A percentile compares a stretch with the other conserved stretches of the same genome.
These are phyloP conservation scores for Amanita rubescens DNA, from an alignment of 768 basidiomycete genomes.

Conservation along the genomic window DNA sequence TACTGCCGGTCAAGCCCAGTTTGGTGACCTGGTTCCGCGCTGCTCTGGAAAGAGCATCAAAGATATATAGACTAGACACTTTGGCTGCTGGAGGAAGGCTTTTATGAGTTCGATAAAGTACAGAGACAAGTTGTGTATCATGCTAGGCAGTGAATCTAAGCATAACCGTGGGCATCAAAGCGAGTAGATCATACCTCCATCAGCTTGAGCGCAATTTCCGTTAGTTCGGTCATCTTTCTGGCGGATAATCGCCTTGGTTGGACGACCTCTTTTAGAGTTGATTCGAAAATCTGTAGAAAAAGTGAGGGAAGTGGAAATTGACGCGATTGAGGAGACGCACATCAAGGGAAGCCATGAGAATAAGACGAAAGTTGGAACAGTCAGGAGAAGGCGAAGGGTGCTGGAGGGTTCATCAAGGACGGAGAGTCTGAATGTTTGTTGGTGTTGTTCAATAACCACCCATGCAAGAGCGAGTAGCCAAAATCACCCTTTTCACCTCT, in stretches of 20 bases:
- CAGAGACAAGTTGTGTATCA: slow-evolving; percentile 83
- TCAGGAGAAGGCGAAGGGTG: not conserved
- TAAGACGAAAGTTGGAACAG: not conserved
- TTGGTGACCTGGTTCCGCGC: slow-evolving; percentile 66
- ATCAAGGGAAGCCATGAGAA: slow-evolving; percentile 34
- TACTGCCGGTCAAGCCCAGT: slow-evolving; percentile 48
- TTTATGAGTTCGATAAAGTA: slow-evolving; percentile 86
- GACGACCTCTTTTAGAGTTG: slow-evolving; percentile 74
- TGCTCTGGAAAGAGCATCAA: slow-evolving; percentile 88
- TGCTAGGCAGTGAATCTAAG: slow-evolving; percentile 39
- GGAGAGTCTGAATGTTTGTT: slow-evolving; percentile 4
- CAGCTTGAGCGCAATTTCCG: slow-evolving; percentile 67
- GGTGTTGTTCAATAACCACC: no score
- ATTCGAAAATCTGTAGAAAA: slow-evolving; percentile 68
- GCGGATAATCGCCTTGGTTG: slow-evolving; percentile 78
- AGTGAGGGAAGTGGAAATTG: slow-evolving; percentile 4
- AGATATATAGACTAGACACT: slow-evolving; percentile 84
- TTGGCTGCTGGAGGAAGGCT: slow-evolving; percentile 61
- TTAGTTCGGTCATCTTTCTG: slow-evolving; percentile 75
- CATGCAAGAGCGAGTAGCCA: slow-evolving; percentile 66
- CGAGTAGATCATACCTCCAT: slow-evolving; percentile 52
- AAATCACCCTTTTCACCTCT: slow-evolving; percentile 64
- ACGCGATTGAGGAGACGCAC: slow-evolving; percentile 20
- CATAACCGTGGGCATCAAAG: not conserved
- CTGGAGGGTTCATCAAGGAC: slow-evolving; percentile 4